Percentiles rank a stretch among this genome's conserved stretches.
Conservation (phyloP, 768 basidiomycete species). For the Ramaria sp. region DNA sequence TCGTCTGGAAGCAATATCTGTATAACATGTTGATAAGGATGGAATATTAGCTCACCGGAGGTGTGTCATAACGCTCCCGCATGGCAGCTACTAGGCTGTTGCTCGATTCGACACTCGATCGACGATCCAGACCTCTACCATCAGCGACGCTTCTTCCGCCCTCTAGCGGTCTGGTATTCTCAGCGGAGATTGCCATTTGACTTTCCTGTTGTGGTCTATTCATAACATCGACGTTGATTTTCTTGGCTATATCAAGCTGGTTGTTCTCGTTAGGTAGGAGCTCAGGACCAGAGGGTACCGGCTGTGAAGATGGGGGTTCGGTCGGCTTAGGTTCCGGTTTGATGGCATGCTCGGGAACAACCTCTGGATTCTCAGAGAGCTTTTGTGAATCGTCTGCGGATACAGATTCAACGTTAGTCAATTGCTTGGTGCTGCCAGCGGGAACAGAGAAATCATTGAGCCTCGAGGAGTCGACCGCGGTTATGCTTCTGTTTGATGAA, state of each 20-base stretch:
- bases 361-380: background rate
- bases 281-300: background rate
- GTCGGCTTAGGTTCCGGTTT: background rate
- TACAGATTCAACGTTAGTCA: background rate
- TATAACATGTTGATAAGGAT: background rate
- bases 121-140: conserved; percentile 22
- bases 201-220: background rate
- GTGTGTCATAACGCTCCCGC: conserved; percentile 48
- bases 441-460: background rate
- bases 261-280: background rate
- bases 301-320: background rate
- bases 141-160: conserved; percentile 13
- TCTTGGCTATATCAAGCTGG: background rate
- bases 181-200: conserved; percentile 15
- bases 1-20: conserved; percentile 21
- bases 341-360: background rate
- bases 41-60: conserved; percentile 29
- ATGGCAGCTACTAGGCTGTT: conserved; percentile 59
- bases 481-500: background rate
- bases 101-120: conserved; percentile 44
- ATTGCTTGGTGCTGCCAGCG: background rate
- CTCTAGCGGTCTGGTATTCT: conserved; percentile 9
- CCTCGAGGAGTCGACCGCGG: background rate
- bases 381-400: background rate
- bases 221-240: background rate